Evolutionary conservation across 331 rosid species (phyloP).

Genomic region (Phaseolus coccineus): DNA sequence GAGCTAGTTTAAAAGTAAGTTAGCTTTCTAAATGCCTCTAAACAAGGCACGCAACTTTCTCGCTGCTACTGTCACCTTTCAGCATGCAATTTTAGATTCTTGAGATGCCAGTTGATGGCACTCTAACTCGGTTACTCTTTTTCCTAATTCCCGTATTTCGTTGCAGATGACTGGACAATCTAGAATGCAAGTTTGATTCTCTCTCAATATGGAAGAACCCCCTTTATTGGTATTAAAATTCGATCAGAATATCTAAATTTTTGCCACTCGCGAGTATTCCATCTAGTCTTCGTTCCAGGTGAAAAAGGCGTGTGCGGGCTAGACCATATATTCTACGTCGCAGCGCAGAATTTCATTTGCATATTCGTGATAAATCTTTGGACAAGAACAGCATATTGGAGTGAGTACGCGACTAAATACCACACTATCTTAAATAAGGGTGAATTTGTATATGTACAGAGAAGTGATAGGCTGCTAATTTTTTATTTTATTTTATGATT

Average conservation of each 20-base stretch:
- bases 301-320: constrained; percentile 36
- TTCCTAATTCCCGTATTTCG: neutral
- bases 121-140: constrained; percentile 11
- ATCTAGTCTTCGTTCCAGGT: constrained; percentile 12
- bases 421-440: constrained; percentile 33
- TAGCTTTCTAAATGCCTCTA: constrained; percentile 14
- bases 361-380: constrained; percentile 17
- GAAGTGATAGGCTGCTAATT: constrained; percentile 2
- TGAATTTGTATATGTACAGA: constrained; percentile 34
- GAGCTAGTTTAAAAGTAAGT: constrained; percentile 41
- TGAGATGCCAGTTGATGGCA: constrained; percentile 5
- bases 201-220: constrained; percentile 29
- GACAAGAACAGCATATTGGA: constrained; percentile 24
- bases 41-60: neutral
- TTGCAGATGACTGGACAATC: constrained; percentile 45
- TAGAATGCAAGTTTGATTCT: constrained; percentile 41
- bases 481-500: neutral
- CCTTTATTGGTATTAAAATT: constrained; percentile 6
- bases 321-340: constrained; percentile 19
- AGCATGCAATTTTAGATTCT: constrained; percentile 17
- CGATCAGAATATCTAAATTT: constrained; percentile 33
- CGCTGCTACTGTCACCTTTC: neutral
- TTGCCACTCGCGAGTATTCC: constrained; percentile 28
- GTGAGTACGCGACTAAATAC: constrained; percentile 32
- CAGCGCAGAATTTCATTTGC: constrained; percentile 31